These are phyloP conservation scores for Barbarea vulgaris DNA, from an alignment of 345 rosid species.

Conservation along the genomic window DNA sequence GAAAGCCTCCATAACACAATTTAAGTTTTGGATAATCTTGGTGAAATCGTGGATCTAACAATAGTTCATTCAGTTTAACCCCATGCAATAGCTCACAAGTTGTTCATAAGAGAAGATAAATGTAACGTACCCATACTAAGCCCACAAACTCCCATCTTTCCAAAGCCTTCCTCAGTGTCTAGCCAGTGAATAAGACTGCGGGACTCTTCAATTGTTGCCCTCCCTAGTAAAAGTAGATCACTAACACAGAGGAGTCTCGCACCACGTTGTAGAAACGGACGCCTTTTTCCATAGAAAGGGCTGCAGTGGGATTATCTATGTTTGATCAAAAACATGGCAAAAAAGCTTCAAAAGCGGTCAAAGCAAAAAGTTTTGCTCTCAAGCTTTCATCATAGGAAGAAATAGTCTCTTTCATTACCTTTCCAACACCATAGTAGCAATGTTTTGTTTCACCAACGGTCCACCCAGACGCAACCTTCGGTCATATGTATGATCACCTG, in stretches of 20 bases:
- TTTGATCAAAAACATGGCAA: constrained; percentile 37
- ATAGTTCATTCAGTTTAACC: background rate
- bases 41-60: background rate
- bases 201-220: constrained; percentile 93
- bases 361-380: constrained; percentile 30
- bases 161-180: constrained; percentile 81
- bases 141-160: constrained; percentile 96
- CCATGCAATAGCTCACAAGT: constrained; percentile 15
- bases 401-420: constrained; percentile 52
- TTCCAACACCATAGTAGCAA: constrained; percentile 97
- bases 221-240: constrained; percentile 91
- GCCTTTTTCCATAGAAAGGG: constrained; percentile 95
- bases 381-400: background rate
- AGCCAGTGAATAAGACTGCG: constrained; percentile 92
- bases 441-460: constrained; percentile 82
- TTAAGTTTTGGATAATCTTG: background rate
- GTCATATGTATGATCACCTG: constrained; percentile 91
- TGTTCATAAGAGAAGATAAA: background rate
- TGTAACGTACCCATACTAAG: constrained; percentile 90
- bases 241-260: constrained; percentile 93
- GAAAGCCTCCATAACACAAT: constrained; percentile 1
- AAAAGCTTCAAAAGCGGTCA: constrained; percentile 38
- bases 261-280: constrained; percentile 85
- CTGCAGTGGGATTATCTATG: constrained; percentile 55
- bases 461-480: constrained; percentile 93